A percentile compares a stretch with the other conserved stretches of the same genome.
These are phyloP conservation scores for Fusarium xylarioides DNA, from an alignment of 2,329 filamentous ascomycete genomes.

Conservation along the genomic window DNA sequence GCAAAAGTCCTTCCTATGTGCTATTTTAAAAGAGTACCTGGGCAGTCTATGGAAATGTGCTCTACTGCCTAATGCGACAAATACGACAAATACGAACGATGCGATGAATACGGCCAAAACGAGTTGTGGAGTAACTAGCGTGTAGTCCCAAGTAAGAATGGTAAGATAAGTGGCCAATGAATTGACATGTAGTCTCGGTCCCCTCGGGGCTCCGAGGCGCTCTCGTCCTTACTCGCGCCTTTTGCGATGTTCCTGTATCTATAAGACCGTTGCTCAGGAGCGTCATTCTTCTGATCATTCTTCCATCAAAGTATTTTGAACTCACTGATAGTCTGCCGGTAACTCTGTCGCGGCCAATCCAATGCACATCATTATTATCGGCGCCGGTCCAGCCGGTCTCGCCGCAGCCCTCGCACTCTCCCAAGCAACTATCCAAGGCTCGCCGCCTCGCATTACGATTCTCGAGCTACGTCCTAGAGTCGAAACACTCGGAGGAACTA, in stretches of 20 bases:
- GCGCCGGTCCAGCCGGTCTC: neutral
- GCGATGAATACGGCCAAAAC: neutral
- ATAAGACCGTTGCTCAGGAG: neutral
- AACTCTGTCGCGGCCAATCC: rapidly evolving
- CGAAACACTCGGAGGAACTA: rapidly evolving
- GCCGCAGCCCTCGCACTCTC: neutral
- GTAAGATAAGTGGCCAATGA: neutral
- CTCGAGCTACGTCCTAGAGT: neutral
- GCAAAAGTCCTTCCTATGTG: too few relatives aligned
- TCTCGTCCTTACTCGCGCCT: neutral
- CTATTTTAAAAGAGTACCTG: too few relatives aligned
- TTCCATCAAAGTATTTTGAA: rapidly evolving
- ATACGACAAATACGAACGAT: neutral
- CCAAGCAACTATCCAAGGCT: neutral
- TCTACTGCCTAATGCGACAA: too few relatives aligned
- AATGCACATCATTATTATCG: neutral
- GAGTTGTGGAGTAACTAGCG: neutral
- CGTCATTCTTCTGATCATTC: rapidly evolving
- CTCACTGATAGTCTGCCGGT: rapidly evolving
- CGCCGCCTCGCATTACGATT: rapidly evolving
- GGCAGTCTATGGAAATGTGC: neutral
- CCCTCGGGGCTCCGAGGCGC: rapidly evolving
- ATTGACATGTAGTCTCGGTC: too few relatives aligned
- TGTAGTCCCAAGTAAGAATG: rapidly evolving
- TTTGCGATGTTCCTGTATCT: too few relatives aligned